phyloP scores from a whole-genome alignment of 2,329 filamentous ascomycete species.

The Elsinoe arachidis region DNA sequence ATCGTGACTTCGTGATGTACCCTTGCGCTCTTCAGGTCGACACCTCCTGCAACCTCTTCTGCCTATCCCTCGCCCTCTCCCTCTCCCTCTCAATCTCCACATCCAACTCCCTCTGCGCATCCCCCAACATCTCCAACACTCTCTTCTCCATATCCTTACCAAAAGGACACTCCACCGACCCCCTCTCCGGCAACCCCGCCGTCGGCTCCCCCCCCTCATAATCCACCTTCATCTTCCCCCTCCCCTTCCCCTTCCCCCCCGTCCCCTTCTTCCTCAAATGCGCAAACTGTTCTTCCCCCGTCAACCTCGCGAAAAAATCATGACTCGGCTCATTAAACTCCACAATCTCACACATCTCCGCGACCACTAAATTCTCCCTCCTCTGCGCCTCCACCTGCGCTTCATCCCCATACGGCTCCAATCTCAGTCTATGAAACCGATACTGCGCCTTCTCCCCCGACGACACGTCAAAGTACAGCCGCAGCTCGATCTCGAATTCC shows the following conservation, averaged over 20 bases:
- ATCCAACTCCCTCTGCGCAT: conserved; percentile 17
- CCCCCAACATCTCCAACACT: conserved; percentile 16
- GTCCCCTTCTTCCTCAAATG: conserved; percentile 49
- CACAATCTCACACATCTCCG: conserved; percentile 85
- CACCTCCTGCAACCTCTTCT: conserved; percentile 15
- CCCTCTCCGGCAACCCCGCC: conserved; percentile 64
- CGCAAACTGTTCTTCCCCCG: conserved; percentile 55
- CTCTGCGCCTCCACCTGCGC: conserved; percentile 62
- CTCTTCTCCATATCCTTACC: conserved; percentile 17
- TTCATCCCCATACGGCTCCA: conserved; percentile 78
- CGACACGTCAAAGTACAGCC: conserved; percentile 84
- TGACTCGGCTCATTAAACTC: conserved; percentile 97
- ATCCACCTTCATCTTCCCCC: conserved; percentile 41
- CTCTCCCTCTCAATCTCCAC: conserved; percentile 16
- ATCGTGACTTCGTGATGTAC: background rate
- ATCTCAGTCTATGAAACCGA: conserved; percentile 82
- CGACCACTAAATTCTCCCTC: conserved; percentile 56
- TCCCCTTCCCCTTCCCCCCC: conserved; percentile 44
- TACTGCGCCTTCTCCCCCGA: conserved; percentile 89
- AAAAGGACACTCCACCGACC: conserved; percentile 47
- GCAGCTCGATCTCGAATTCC: conserved; percentile 93
- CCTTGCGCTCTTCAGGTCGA: background rate
- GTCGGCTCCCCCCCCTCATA: conserved; percentile 54
- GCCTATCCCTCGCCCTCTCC: conserved; percentile 15
- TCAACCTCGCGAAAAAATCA: conserved; percentile 80